These are phyloP conservation scores for Acidiella bohemica DNA, from an alignment of 495 filamentous ascomycete genomes.

Conservation along the genomic window DNA sequence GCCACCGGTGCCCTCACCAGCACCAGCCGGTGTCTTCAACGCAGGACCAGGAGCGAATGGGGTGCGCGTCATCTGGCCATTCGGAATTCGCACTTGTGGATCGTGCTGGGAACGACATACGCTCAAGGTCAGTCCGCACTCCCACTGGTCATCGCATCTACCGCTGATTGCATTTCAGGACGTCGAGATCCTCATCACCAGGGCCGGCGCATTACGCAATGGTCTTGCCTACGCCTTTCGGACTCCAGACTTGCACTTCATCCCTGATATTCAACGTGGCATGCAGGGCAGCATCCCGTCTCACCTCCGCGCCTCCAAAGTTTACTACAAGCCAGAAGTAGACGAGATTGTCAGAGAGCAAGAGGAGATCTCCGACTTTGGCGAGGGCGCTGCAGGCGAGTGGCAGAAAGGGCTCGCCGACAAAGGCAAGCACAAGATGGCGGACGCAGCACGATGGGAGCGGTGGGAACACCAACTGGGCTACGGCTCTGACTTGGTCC, in stretches of 20 bases:
- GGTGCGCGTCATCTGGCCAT: conserved; percentile 49
- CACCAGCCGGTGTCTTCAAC: conserved; percentile 34
- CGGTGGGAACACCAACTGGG: conserved; percentile 42
- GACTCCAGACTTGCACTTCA: conserved; percentile 41
- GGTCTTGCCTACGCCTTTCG: conserved; percentile 53
- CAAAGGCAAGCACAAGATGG: conserved; percentile 42
- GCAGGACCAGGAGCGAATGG: conserved; percentile 39
- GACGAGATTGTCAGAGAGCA: conserved; percentile 42
- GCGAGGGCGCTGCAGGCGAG: conserved; percentile 48
- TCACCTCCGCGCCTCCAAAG: conserved; percentile 42
- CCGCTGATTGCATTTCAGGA: conserved; percentile 37
- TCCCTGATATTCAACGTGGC: conserved; percentile 40
- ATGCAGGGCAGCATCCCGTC: conserved; percentile 31
- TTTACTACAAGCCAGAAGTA: conserved; percentile 47
- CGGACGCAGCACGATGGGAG: conserved; percentile 54
- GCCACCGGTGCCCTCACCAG: conserved; percentile 9
- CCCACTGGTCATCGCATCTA: neutral
- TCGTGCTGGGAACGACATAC: conserved; percentile 43
- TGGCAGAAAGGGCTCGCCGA: conserved; percentile 59
- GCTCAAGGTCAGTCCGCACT: conserved; percentile 39
- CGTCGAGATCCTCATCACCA: conserved; percentile 46
- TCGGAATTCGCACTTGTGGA: conserved; percentile 48
- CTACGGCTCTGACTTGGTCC: conserved; percentile 6
- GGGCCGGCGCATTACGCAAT: conserved; percentile 40
- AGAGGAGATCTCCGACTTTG: conserved; percentile 43